Conservation (phyloP, 306 rosid genomes). For the Biancaea sappan region DNA sequence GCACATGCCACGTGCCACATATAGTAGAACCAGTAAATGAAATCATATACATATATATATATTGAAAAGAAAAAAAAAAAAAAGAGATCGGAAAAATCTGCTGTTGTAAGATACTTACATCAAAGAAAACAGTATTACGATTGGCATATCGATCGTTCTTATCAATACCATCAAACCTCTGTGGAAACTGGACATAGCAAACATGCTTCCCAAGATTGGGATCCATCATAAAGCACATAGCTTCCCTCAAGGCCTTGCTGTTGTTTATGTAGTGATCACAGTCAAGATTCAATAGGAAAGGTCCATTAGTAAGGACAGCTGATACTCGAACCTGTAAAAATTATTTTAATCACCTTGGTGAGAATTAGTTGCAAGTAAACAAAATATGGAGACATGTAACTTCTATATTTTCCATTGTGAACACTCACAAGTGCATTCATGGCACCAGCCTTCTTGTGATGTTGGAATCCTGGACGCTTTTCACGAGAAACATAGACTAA, state of each 20-base stretch:
- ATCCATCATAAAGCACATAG: constrained; percentile 99
- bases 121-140: constrained; percentile 94
- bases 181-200: constrained; percentile 97
- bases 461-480: constrained; percentile 99
- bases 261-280: constrained; percentile 99
- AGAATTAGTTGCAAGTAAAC: constrained; percentile 7
- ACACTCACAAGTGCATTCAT: constrained; percentile 95
- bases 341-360: neutral
- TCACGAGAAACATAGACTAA: constrained; percentile 98
- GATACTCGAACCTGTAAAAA: constrained; percentile 88
- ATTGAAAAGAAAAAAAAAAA: no score
- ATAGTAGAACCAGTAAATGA: neutral
- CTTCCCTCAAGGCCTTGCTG: constrained; percentile 96
- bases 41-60: no score
- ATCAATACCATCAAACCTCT: constrained; percentile 97
- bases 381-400: neutral
- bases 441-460: constrained; percentile 99
- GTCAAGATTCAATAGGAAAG: constrained; percentile 95
- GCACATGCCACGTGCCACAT: neutral
- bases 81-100: neutral
- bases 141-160: constrained; percentile 94
- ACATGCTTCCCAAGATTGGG: constrained; percentile 92
- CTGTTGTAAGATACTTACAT: constrained; percentile 55
- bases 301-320: constrained; percentile 97
- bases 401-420: neutral